Base-by-base conservation (phyloP, 805 yeast species). In the Cyberlindnera bimundalis region DNA sequence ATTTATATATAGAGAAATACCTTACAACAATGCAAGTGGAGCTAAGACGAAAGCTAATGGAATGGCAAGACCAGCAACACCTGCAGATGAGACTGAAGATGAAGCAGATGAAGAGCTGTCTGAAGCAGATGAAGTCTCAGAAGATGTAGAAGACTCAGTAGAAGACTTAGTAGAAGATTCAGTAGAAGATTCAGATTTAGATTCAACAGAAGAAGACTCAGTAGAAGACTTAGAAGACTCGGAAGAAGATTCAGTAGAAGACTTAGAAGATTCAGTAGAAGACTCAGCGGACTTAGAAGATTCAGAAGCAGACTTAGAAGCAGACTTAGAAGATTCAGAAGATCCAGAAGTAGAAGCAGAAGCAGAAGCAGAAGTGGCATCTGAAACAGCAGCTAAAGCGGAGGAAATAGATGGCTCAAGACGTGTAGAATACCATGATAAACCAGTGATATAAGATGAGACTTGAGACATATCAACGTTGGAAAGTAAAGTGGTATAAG, bases 401-500 rank as follows among this genome's bases (percentile, higher is more conserved):
- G 51, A 46, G 25, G 48, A 44, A 26, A 47, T 23, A n/a, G 23
- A 46, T 18, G 48, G 40, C 24, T 25, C 29, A 15, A 51, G 31
- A 45, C 55, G 45, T 18, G 48, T 36, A 4, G 52, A 48, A 40
- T 47, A 62, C 66, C 66, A 62, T 47, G 65, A 62, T 31, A 62
- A 50, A 27, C 53, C 56, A 21, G 62, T 52, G 32, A 61, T 48
- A 31, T 55, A 53, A 14, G 53, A 35, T 4, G 56, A 48, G n/a
- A 62, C 48, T 4, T 44, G 55, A 33, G 36, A 29, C 39, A 45
- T 42, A 41, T 61, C 61, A 35, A 62, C 47, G 36, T 47, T 40
- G 18, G 37, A 11, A 45, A 48, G 58, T 40, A 62, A 49, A 21
- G 64, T 45, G 39, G 65, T 62, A 50, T 53, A 62, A 18, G 60